Percentiles rank a stretch among this genome's conserved stretches.
These are phyloP conservation scores for Microbotryomycetes sp. DNA, from an alignment of 1,284 basidiomycete genomes.

Conservation along the genomic window DNA sequence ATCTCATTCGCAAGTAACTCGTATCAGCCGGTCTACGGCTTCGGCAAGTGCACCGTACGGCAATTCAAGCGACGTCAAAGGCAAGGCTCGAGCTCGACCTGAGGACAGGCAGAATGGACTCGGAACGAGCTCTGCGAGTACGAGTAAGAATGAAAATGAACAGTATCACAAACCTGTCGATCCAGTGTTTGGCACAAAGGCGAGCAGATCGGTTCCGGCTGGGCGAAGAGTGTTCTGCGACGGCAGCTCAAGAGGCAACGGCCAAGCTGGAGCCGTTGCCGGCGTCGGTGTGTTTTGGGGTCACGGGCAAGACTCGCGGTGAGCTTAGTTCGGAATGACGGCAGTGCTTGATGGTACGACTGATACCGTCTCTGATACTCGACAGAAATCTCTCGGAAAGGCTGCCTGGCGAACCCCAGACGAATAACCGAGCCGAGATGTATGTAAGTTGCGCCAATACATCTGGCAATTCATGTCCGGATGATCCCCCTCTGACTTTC, in stretches of 20 bases:
- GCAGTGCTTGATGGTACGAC: too few relatives aligned
- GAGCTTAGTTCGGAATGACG: conserved; percentile 8
- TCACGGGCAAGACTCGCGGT: conserved; percentile 54
- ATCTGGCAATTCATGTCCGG: background rate
- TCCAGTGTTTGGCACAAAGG: background rate
- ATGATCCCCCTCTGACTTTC: background rate
- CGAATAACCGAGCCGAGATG: conserved; percentile 81
- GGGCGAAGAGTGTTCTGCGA: conserved; percentile 60
- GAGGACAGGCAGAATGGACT: background rate
- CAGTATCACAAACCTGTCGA: background rate
- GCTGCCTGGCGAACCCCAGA: conserved; percentile 67
- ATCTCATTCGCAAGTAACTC: conserved; percentile 25
- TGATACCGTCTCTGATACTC: conserved; percentile 1
- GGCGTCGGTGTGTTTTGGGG: conserved; percentile 76
- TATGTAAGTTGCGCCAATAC: conserved; percentile 50
- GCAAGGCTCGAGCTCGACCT: background rate
- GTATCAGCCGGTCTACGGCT: background rate
- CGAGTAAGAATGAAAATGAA: background rate
- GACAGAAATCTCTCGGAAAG: conserved; percentile 66
- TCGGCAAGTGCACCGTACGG: background rate
- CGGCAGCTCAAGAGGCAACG: conserved; percentile 73
- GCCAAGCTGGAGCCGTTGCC: conserved; percentile 53
- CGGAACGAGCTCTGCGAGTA: background rate
- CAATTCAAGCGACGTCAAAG: background rate
- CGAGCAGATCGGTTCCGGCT: background rate